These are phyloP conservation scores for Lentinula boryana DNA, from an alignment of 768 basidiomycete species.

Conservation along the genomic window DNA sequence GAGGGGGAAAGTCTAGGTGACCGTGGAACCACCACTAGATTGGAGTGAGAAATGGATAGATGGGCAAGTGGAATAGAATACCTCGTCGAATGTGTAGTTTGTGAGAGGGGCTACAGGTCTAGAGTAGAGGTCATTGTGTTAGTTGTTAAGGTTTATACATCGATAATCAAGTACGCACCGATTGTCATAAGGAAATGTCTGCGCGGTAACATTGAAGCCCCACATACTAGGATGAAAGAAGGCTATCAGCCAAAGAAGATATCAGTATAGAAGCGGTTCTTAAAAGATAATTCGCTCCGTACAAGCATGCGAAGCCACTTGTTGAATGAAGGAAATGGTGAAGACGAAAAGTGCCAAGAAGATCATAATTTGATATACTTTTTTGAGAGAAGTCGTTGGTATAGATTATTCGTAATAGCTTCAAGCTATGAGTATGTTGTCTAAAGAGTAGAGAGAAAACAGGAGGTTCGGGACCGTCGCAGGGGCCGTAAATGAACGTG, in stretches of 20 bases:
- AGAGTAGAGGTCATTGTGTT: too few relatives aligned
- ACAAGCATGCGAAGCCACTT: slow-evolving; percentile 1
- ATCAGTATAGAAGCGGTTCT: background rate
- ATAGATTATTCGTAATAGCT: background rate
- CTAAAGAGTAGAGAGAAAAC: background rate
- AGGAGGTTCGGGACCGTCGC: background rate
- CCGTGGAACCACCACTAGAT: slow-evolving; percentile 34
- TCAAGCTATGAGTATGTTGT: background rate
- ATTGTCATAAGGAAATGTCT: slow-evolving; percentile 38
- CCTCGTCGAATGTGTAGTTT: slow-evolving; percentile 37
- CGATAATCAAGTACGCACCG: slow-evolving; percentile 31
- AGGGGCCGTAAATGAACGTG: background rate
- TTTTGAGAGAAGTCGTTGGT: background rate
- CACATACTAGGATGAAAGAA: slow-evolving; percentile 34
- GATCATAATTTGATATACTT: background rate
- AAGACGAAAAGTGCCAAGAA: background rate
- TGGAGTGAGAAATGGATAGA: background rate
- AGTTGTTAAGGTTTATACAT: slow-evolving; percentile 11
- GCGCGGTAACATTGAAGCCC: slow-evolving; percentile 39
- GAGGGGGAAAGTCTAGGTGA: slow-evolving; percentile 36
- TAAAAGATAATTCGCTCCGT: background rate
- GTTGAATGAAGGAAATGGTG: background rate
- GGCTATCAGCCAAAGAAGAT: slow-evolving; percentile 12
- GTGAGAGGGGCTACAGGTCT: slow-evolving; percentile 16
- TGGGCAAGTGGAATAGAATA: background rate